phyloP scores from a whole-genome alignment of 441 rosid species.

The Populus hybrid region DNA sequence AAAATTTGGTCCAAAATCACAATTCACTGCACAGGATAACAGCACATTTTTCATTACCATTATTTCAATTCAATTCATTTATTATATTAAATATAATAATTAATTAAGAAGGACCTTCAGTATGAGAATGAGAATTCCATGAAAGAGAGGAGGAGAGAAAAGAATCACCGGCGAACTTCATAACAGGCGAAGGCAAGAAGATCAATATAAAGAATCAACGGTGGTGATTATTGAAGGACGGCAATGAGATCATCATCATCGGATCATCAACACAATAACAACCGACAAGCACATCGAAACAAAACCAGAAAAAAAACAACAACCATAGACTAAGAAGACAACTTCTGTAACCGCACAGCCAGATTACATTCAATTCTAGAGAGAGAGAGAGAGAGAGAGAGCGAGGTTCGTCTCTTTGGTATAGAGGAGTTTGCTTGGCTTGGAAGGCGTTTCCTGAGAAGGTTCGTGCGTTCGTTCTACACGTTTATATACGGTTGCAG shows the following conservation, averaged over 20 bases:
- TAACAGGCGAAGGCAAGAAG: slow-evolving; percentile 12
- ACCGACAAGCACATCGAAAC: not conserved
- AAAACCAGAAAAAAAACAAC: not conserved
- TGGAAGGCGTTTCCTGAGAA: slow-evolving; percentile 21
- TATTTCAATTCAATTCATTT: not conserved
- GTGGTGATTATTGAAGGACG: not conserved
- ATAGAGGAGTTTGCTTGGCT: slow-evolving; percentile 18
- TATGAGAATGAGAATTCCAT: not conserved
- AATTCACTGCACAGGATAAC: slow-evolving; percentile 23
- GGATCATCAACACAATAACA: not conserved
- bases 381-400: not conserved
- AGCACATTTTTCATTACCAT: not conserved
- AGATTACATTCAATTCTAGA: not conserved
- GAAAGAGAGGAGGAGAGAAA: slow-evolving; percentile 12
- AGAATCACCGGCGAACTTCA: slow-evolving; percentile 37
- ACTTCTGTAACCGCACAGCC: not conserved
- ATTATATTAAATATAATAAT: not conserved
- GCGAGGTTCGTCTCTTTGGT: not conserved
- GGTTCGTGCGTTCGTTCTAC: not conserved
- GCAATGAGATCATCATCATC: not conserved
- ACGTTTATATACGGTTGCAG: not conserved
- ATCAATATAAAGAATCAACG: not conserved
- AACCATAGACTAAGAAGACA: not conserved
- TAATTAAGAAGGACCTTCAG: not conserved
- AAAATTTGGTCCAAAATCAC: slow-evolving; percentile 9